phyloP scores from a whole-genome alignment of 2,329 filamentous ascomycete species.

The Ploettnerulaceae sp. region DNA sequence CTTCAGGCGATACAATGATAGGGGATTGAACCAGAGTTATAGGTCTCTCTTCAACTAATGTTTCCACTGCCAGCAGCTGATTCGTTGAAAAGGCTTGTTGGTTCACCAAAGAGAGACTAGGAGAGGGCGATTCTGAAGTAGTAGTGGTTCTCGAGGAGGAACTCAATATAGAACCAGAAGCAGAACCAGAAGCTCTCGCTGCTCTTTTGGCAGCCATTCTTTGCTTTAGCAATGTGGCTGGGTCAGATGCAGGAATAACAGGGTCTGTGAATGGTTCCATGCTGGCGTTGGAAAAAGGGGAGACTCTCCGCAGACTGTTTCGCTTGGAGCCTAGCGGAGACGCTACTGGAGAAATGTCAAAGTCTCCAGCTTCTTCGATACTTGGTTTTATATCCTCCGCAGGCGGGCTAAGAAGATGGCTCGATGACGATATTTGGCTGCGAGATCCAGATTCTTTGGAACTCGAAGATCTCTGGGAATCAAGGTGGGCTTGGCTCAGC shows the following conservation, averaged over 20 bases:
- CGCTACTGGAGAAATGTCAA: too few species aligned
- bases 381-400: constrained; percentile 10
- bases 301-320: too few species aligned
- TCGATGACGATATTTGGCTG: constrained; percentile 6
- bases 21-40: not conserved
- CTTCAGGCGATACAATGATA: not conserved
- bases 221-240: not conserved
- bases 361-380: constrained; percentile 11
- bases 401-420: constrained; percentile 11
- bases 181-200: too few species aligned
- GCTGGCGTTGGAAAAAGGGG: too few species aligned
- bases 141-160: not conserved
- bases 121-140: not conserved
- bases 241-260: not conserved
- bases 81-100: not conserved
- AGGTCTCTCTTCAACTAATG: not conserved
- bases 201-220: too few species aligned
- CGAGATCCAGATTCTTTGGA: not conserved
- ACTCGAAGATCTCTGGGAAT: not conserved
- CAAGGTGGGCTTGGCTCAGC: not conserved
- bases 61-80: not conserved
- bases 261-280: not conserved
- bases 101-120: not conserved
- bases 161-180: too few species aligned
- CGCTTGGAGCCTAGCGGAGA: too few species aligned